These are phyloP conservation scores for Lasiodiplodia citricola DNA, from an alignment of 2,329 filamentous ascomycete genomes.

Conservation along the genomic window DNA sequence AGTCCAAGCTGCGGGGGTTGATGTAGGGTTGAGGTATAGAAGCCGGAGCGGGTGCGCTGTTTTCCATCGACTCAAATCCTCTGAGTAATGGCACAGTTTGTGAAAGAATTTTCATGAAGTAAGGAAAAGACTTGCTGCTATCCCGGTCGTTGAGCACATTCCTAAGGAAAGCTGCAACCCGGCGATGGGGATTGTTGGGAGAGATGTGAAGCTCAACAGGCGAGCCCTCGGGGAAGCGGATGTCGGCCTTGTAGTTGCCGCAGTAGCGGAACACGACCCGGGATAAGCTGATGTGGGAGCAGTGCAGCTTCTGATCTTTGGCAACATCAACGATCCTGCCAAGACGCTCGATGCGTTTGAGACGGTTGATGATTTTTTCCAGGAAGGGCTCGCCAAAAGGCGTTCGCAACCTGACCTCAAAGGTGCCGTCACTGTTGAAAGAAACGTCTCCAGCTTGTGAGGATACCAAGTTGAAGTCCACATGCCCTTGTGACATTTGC, in stretches of 20 bases:
- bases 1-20: slow-evolving; percentile 57
- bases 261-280: slow-evolving; percentile 73
- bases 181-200: slow-evolving; percentile 69
- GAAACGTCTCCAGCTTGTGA: slow-evolving; percentile 65
- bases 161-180: slow-evolving; percentile 64
- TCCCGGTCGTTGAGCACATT: slow-evolving; percentile 61
- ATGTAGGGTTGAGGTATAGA: slow-evolving; percentile 18
- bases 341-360: slow-evolving; percentile 72
- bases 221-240: slow-evolving; percentile 61
- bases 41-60: slow-evolving; percentile 2
- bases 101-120: slow-evolving; percentile 63
- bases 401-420: slow-evolving; percentile 65
- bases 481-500: slow-evolving; percentile 41
- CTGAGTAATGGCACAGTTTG: slow-evolving; percentile 67
- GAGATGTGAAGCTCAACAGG: slow-evolving; percentile 60
- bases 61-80: slow-evolving; percentile 22
- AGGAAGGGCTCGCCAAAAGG: slow-evolving; percentile 65
- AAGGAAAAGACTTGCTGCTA: slow-evolving; percentile 53
- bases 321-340: slow-evolving; percentile 73
- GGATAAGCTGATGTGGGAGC: slow-evolving; percentile 65
- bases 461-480: slow-evolving; percentile 41
- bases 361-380: slow-evolving; percentile 61
- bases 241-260: slow-evolving; percentile 58
- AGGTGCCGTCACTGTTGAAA: slow-evolving; percentile 67
- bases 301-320: slow-evolving; percentile 61